Evolutionary conservation across 78 protist species (phyloP), one percentile per base, ranked within the genome.

Genomic region (Isochrysis galbana): DNA sequence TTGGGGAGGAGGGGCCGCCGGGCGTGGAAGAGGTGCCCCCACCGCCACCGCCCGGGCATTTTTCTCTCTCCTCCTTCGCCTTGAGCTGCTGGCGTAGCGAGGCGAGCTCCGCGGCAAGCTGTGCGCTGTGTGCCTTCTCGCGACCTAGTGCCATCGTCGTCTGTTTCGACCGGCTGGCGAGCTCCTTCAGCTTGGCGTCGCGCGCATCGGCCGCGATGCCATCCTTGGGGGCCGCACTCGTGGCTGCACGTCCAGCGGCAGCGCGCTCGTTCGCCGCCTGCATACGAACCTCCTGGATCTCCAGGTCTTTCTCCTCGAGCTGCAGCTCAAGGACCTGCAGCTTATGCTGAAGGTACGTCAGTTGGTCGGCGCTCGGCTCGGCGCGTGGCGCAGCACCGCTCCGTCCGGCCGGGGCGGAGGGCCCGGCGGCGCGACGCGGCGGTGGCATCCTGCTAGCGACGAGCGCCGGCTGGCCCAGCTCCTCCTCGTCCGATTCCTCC

Each of bases 291-390:
- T 51, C 74, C 74, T 67, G 36, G 38, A 67, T 23, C 74, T 67
- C 74, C 38, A 67, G 74, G 36, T 67, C 74, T n/a, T 67, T 67
- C 74, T 67, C 36, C 74, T 67, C 74, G 74, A 67, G 74, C 74
- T 67, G 74, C 74, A 26, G 36, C 74, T 67, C 38, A 23, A 67
- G 74, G 38, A 26, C 74, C 5, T 3, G 32, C 74, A 67, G 38
- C 74, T 23, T 21, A 3, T 32, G 72, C 72, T 51, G 61, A 7
- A 51, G 61, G 61, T 51, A 51, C 61, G 7, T 14, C 14, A 14
- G 7, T 14, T 51, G 29, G 61, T 14, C 61, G 61, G 29, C 61
- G 61, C 61, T 14, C 7, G 29, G 7, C 61, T 14, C 61, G 61
- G 29, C 14, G 61, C 61, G 29, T 51, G 29, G 29, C 7, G 29